A percentile compares a stretch with the other conserved stretches of the same genome.
Conservation (phyloP, 306 rosid species). For the Rubus parviflorus region DNA sequence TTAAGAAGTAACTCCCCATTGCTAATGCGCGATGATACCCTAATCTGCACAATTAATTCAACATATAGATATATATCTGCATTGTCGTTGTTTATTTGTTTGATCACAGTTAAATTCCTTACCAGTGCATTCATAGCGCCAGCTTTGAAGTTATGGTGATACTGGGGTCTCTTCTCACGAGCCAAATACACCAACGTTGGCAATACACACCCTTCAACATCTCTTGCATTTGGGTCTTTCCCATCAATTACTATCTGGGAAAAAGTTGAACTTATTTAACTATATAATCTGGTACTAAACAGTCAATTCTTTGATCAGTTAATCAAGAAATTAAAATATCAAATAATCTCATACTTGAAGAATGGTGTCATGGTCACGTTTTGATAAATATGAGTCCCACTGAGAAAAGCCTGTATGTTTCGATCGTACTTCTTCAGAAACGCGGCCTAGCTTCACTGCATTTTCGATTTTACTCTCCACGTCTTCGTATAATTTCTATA, state of each 20-base stretch:
- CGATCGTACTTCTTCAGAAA: conserved; percentile 47
- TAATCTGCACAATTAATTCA: conserved; percentile 38
- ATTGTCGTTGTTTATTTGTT: too few relatives aligned
- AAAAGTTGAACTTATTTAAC: too few relatives aligned
- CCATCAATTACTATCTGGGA: conserved; percentile 59
- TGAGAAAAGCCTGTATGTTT: conserved; percentile 49
- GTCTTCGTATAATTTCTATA: conserved; percentile 52
- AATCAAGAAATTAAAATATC: conserved; percentile 26
- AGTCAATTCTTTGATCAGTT: neutral
- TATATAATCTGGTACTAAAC: too few relatives aligned
- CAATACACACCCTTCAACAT: conserved; percentile 45
- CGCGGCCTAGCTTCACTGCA: conserved; percentile 35
- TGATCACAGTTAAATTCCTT: neutral
- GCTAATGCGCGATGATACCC: conserved; percentile 72
- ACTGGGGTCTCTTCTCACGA: conserved; percentile 70
- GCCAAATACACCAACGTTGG: conserved; percentile 73
- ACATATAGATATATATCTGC: too few relatives aligned
- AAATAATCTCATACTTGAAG: conserved; percentile 41
- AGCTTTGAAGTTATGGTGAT: conserved; percentile 71
- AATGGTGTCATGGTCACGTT: conserved; percentile 60
- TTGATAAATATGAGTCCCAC: conserved; percentile 61
- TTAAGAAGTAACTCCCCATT: conserved; percentile 54
- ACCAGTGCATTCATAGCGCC: conserved; percentile 90
- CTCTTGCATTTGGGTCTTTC: conserved; percentile 51
- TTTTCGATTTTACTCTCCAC: conserved; percentile 54